phyloP scores from a whole-genome alignment of 164 flowering plant species.

The Vitis riparia region DNA sequence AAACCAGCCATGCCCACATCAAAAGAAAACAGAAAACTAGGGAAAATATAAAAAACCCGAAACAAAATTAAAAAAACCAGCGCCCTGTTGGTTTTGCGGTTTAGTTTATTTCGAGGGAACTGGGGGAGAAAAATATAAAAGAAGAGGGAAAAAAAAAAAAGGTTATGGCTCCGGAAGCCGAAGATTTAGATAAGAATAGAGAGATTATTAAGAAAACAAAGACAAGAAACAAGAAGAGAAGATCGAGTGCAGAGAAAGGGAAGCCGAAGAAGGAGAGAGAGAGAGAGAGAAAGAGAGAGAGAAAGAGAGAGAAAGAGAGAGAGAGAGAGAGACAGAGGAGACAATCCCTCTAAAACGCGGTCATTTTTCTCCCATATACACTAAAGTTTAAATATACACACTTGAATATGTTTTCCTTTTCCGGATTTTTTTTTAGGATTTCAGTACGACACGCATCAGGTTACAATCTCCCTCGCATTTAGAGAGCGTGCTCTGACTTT shows the following conservation, averaged over 20 bases:
- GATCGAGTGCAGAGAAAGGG: neutral
- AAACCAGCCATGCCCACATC: conserved; percentile 66
- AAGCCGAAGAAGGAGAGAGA: neutral
- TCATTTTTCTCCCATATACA: conserved; percentile 27
- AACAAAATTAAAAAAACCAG: conserved; percentile 13
- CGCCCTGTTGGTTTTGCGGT: conserved; percentile 11
- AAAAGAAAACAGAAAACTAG: conserved; percentile 20
- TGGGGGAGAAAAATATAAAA: conserved; percentile 3
- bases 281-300: neutral
- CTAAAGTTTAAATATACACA: neutral
- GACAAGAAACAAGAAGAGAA: too few relatives aligned
- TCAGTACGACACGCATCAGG: neutral
- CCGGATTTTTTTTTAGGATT: neutral
- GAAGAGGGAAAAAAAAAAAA: conserved; percentile 4
- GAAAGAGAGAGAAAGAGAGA: conserved; percentile 9
- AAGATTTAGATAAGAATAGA: too few relatives aligned
- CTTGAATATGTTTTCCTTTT: neutral
- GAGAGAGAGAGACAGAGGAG: conserved; percentile 10
- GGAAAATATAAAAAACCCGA: conserved; percentile 25
- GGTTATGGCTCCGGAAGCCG: too few relatives aligned
- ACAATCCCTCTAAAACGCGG: conserved; percentile 36
- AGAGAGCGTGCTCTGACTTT: conserved; percentile 11
- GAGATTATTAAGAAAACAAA: too few relatives aligned
- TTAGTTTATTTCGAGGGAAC: conserved; percentile 19
- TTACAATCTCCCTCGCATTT: neutral